Evolutionary conservation across 202 grass and related monocot genomes (phyloP), one percentile per base, ranked within the genome.

Genomic region (Schoenoplectus triqueter): DNA sequence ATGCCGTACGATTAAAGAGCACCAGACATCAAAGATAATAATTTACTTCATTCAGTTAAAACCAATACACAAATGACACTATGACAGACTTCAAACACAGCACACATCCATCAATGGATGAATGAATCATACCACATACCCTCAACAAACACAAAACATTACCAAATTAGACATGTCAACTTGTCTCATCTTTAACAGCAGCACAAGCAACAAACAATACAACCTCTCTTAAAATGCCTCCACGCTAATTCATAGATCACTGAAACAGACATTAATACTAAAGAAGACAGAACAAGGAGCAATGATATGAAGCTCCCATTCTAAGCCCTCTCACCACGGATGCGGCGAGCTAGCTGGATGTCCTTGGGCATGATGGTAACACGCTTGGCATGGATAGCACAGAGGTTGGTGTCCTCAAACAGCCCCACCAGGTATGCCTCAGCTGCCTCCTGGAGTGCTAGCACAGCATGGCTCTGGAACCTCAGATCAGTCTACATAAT

Each of bases 281-380:
- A 76, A 56, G 50, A 54, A 15, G 10, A 55, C 73, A 56, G 18
- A 8, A 55, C 56, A 20, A 13, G 2, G 69, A 56, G 1, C 4
- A 31, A 56, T 55, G 10, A 55, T 39, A 52, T 31, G 10, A 7
- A 56, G 5, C 18, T 56, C 50, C 48, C 50, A 56, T 21, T 20
- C 86, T 89, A 88, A 49, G 87, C 84, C 80, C 90, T 84, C 86
- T 91, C 89, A 14, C 89, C 89, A 20, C 89, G 86, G 47, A 88
- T 88, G 80, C 89, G 87, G 72, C 89, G 78, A 20, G 86, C 89
- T 49, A 91, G 57, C 86, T 91, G 89, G 59, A 91, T 91, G 84
- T 88, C 89, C 73, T 87, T 92, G 7, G 90, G 87, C 87, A 89
- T 85, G 81, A 92, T 92, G 8, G 87, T 87, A 47, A 87, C 82